Conservation (phyloP, 2,329 filamentous ascomycete genomes). For the Colletotrichum siamense region DNA sequence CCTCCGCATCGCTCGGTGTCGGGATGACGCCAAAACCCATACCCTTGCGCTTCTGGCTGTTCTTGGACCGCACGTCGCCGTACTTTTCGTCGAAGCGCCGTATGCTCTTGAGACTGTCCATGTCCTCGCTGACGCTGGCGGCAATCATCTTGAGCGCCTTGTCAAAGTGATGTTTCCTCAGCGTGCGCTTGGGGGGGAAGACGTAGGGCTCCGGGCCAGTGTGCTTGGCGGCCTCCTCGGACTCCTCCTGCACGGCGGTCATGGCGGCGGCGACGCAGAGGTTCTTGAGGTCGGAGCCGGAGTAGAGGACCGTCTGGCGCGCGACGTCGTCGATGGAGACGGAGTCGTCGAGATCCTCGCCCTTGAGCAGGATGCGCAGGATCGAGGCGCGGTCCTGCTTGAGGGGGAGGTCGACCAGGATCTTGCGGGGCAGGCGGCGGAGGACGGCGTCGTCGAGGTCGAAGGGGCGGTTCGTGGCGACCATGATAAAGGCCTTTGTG, state of each 20-base stretch:
- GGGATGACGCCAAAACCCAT: slow-evolving; percentile 65
- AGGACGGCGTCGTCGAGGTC: slow-evolving; percentile 91
- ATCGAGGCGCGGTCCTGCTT: slow-evolving; percentile 71
- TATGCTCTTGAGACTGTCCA: slow-evolving; percentile 84
- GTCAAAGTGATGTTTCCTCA: slow-evolving; percentile 78
- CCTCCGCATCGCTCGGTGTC: slow-evolving; percentile 44
- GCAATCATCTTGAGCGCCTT: slow-evolving; percentile 87
- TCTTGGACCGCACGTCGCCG: slow-evolving; percentile 69
- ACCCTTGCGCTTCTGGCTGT: slow-evolving; percentile 55
- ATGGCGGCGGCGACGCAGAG: slow-evolving; percentile 81
- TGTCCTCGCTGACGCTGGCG: slow-evolving; percentile 92
- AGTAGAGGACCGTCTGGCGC: slow-evolving; percentile 75
- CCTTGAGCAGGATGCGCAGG: slow-evolving; percentile 72
- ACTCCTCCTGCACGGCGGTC: slow-evolving; percentile 79
- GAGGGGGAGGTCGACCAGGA: slow-evolving; percentile 76
- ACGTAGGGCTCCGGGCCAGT: slow-evolving; percentile 50
- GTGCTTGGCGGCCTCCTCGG: slow-evolving; percentile 41
- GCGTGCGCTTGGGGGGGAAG: slow-evolving; percentile 72
- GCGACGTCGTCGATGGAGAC: slow-evolving; percentile 70
- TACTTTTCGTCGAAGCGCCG: slow-evolving; percentile 96
- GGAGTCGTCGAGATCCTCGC: slow-evolving; percentile 65
- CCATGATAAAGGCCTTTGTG: slow-evolving; percentile 93
- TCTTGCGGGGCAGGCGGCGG: slow-evolving; percentile 73
- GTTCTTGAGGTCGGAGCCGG: slow-evolving; percentile 84
- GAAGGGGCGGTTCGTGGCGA: slow-evolving; percentile 93